Evolutionary conservation across 371 early-diverging fungal genomes (phyloP), one percentile per base, ranked within the genome.

Genomic region (Mucor irregularis): DNA sequence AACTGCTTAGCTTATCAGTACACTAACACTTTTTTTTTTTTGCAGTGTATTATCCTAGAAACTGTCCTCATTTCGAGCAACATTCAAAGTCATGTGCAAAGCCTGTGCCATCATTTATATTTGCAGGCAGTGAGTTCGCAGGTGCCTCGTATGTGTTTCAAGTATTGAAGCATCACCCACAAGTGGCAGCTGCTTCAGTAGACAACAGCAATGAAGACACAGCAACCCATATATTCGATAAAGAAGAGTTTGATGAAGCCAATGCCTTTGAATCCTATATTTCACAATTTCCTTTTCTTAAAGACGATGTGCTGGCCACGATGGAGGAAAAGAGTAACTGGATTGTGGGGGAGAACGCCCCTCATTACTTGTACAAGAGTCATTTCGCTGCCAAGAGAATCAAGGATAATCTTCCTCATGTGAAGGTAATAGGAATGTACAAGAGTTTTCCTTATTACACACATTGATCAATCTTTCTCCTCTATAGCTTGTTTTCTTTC

Each of bases 71-170:
- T 43, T 45, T 40, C 13, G 48, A 25, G 11, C 37, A 49, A 13
- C 49, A 48, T 21, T 11, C 35, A 61, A 69, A 47, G 59, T 64
- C 70, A 10, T 82, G 82, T 39, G 80, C 80, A 49, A 82, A 78
- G 47, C 73, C 76, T 33, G 71, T 82, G 5, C 82, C 82, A 16
- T 78, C 80, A 28, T 82, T 82, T 53, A 82, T 82, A 59, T 69
- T 82, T 68, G 82, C 82, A 38, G 82, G 82, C 31, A 74, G 78
- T 17, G 82, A 82, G 46, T 61, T 71, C 22, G 68, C 76, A 37
- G 82, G 77, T 2, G 69, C 77, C 22, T 48, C 62, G 2, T 78
- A 71, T 30, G 68, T 79, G 17, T 82, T 80, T 51, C 68, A 72
- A 37, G 65, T 69, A 16, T 54, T 82, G 39, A 68, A 63, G 19